Conservation (phyloP, 495 filamentous ascomycete genomes). For the Penicillium coprophilum region DNA sequence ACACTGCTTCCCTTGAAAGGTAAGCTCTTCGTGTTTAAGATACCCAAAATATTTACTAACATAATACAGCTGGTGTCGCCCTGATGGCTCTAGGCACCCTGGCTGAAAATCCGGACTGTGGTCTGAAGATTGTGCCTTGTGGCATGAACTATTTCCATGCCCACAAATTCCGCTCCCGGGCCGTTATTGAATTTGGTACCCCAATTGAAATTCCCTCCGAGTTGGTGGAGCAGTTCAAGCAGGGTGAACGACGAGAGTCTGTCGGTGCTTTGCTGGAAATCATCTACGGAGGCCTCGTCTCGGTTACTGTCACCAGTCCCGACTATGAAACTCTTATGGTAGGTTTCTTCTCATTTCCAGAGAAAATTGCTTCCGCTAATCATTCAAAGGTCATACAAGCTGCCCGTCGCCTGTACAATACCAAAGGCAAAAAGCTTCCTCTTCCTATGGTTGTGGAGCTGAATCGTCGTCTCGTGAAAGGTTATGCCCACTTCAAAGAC, state of each 20-base stretch:
- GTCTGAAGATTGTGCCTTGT: constrained; percentile 97
- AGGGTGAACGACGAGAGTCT: constrained; percentile 77
- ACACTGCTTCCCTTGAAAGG: constrained; percentile 91
- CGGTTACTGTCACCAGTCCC: constrained; percentile 89
- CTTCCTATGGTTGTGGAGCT: constrained; percentile 94
- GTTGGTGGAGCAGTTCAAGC: constrained; percentile 81
- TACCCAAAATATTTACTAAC: constrained; percentile 1
- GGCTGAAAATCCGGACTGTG: constrained; percentile 82
- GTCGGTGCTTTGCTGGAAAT: constrained; percentile 79
- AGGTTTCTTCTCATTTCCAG: constrained; percentile 17
- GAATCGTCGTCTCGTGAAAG: constrained; percentile 88
- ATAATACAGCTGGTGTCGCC: constrained; percentile 77
- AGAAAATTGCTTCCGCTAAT: constrained; percentile 30
- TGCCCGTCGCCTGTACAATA: constrained; percentile 89
- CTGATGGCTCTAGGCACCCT: constrained; percentile 96
- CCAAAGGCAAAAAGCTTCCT: constrained; percentile 88
- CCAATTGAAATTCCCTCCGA: constrained; percentile 80
- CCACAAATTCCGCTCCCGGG: constrained; percentile 96
- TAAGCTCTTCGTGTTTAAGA: constrained; percentile 24
- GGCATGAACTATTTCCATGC: constrained; percentile 99
- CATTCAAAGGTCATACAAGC: constrained; percentile 75
- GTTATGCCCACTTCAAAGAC: constrained; percentile 89
- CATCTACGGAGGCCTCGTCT: constrained; percentile 77
- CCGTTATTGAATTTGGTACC: constrained; percentile 92
- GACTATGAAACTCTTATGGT: constrained; percentile 98